Evolutionary conservation across 1,284 basidiomycete genomes (phyloP).

Genomic region (Pseudozyma sp.): DNA sequence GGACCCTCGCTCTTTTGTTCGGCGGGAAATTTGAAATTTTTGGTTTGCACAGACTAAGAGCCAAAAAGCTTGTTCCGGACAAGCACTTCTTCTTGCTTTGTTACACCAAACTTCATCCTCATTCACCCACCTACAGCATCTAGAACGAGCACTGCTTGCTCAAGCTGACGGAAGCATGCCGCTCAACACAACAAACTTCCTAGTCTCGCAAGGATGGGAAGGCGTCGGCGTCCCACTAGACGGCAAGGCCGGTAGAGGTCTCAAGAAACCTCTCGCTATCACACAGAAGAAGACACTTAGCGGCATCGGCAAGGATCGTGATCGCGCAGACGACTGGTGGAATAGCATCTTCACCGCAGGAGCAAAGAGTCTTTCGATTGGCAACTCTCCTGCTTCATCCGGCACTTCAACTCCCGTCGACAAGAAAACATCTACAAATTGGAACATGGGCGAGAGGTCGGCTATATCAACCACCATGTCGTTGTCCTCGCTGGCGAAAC

Average conservation of each 20-base stretch:
- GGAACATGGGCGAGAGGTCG: slow-evolving; percentile 39
- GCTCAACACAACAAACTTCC: slow-evolving; percentile 58
- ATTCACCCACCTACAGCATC: background rate
- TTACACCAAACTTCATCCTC: background rate
- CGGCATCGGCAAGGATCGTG: slow-evolving; percentile 66
- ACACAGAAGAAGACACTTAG: slow-evolving; percentile 62
- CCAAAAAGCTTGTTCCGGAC: background rate
- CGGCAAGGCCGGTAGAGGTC: slow-evolving; percentile 58
- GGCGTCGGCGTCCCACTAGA: slow-evolving; percentile 65
- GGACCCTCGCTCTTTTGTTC: slow-evolving; percentile 4
- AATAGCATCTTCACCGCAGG: slow-evolving; percentile 66
- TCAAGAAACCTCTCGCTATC: slow-evolving; percentile 67
- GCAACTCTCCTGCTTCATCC: slow-evolving; percentile 24
- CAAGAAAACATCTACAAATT: slow-evolving; percentile 11
- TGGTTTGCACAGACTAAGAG: background rate
- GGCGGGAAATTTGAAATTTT: slow-evolving; percentile 6
- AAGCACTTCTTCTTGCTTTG: background rate
- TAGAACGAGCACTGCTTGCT: background rate
- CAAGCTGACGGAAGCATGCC: slow-evolving; percentile 46
- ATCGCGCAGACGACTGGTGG: slow-evolving; percentile 68
- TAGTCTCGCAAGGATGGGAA: slow-evolving; percentile 64
- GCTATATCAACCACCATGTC: slow-evolving; percentile 40
- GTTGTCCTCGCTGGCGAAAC: slow-evolving; percentile 57
- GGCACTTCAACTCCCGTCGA: slow-evolving; percentile 18
- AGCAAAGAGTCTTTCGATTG: slow-evolving; percentile 58